Conservation (phyloP, 192 early-diverging fungal species). For the Entomortierella parvispora region DNA sequence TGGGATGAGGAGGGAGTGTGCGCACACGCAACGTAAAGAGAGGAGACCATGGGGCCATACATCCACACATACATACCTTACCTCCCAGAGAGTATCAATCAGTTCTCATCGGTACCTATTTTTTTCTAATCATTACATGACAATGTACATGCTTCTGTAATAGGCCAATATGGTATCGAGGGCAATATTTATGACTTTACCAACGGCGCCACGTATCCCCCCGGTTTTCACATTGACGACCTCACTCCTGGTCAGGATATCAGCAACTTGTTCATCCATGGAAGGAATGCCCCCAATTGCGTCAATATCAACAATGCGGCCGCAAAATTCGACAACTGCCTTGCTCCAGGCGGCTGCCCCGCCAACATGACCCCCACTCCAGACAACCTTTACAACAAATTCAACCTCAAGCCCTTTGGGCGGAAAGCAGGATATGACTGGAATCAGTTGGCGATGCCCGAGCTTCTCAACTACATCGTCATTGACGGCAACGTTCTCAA, state of each 20-base stretch:
- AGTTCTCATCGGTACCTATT: background rate
- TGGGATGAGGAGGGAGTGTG: too few species aligned
- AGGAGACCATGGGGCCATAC: too few species aligned
- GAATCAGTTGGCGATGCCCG: conserved; percentile 55
- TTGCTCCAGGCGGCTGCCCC: conserved; percentile 24
- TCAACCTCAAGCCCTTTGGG: background rate
- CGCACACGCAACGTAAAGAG: too few species aligned
- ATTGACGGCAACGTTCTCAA: conserved; percentile 73
- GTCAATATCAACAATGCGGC: conserved; percentile 47
- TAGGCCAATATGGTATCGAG: conserved; percentile 37
- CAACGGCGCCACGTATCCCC: conserved; percentile 4
- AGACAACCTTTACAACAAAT: background rate
- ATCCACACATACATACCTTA: too few species aligned
- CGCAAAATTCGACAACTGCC: conserved; percentile 54
- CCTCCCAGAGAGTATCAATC: too few species aligned
- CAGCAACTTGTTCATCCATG: conserved; percentile 56
- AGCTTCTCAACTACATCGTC: conserved; percentile 62
- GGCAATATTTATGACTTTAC: conserved; percentile 40
- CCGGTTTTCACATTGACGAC: conserved; percentile 10
- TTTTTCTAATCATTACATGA: background rate
- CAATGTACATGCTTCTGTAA: too few species aligned
- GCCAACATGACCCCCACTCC: conserved; percentile 22
- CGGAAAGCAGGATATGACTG: conserved; percentile 65
- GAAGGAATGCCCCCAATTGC: conserved; percentile 32
- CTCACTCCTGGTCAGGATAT: conserved; percentile 64